phyloP scores from a whole-genome alignment of 2,329 filamentous ascomycete genomes.

The Penicillium corylophilum region DNA sequence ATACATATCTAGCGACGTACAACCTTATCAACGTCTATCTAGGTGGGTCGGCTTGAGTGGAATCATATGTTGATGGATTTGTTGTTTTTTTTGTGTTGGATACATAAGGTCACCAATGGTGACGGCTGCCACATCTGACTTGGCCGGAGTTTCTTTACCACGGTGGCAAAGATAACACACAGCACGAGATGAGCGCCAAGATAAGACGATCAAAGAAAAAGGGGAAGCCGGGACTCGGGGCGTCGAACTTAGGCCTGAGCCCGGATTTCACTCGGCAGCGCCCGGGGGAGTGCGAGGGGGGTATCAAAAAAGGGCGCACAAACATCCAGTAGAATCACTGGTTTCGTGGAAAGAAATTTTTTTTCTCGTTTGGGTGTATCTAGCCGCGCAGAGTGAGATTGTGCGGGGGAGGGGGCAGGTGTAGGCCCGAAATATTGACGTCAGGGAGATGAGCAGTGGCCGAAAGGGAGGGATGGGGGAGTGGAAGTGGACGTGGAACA shows the following conservation, averaged over 20 bases:
- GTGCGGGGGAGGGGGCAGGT: constrained; percentile 25
- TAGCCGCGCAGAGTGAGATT: constrained; percentile 20
- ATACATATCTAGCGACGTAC: too few relatives aligned
- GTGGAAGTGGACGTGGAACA: not conserved
- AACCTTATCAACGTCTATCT: too few relatives aligned
- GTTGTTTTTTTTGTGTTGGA: constrained; percentile 3
- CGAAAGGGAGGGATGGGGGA: not conserved
- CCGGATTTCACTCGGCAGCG: constrained; percentile 5
- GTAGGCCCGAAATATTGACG: constrained; percentile 28
- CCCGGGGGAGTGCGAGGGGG: constrained; percentile 15
- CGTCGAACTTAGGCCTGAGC: constrained; percentile 6
- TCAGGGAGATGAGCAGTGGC: constrained; percentile 1
- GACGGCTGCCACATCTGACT: constrained; percentile 37
- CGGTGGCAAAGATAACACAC: constrained; percentile 3
- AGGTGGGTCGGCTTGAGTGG: not conserved
- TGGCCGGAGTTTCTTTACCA: not conserved
- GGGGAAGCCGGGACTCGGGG: constrained; percentile 7
- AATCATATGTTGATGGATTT: not conserved
- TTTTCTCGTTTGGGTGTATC: constrained; percentile 24
- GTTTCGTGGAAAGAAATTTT: constrained; percentile 19
- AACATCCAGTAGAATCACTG: constrained; percentile 13
- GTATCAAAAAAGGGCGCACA: constrained; percentile 24
- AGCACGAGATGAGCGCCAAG: constrained; percentile 33
- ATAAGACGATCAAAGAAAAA: constrained; percentile 9
- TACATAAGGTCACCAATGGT: constrained; percentile 29